These are phyloP conservation scores for Pseudogymnoascus destructans DNA, from an alignment of 2,329 filamentous ascomycete genomes.

Conservation along the genomic window DNA sequence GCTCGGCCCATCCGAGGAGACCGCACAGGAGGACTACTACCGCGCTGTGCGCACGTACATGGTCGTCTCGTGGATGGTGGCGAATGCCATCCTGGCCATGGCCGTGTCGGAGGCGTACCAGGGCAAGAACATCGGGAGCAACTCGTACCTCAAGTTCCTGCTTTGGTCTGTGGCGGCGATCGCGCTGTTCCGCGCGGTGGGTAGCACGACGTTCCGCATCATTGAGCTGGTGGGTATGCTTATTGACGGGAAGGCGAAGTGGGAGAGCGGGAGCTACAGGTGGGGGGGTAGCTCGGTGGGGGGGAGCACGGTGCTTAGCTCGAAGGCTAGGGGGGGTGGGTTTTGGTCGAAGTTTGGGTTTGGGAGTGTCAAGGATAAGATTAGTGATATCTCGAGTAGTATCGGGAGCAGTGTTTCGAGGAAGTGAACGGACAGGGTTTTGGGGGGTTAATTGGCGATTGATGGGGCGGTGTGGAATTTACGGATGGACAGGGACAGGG, in stretches of 20 bases:
- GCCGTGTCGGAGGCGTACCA: conserved; percentile 77
- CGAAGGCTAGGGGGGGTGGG: conserved; percentile 23
- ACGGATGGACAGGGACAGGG: not conserved
- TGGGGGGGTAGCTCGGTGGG: not conserved
- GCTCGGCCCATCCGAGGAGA: conserved; percentile 51
- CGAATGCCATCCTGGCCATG: conserved; percentile 90
- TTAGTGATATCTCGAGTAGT: conserved; percentile 17
- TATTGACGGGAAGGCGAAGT: conserved; percentile 64
- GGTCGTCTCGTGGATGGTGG: conserved; percentile 87
- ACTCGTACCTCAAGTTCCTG: conserved; percentile 86
- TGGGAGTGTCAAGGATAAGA: conserved; percentile 17
- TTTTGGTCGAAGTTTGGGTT: conserved; percentile 17
- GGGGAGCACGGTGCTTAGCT: conserved; percentile 15
- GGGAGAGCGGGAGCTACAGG: conserved; percentile 9
- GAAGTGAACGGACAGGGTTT: not conserved
- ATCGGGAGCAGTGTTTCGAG: conserved; percentile 21
- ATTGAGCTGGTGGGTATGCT: conserved; percentile 74
- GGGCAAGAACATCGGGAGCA: conserved; percentile 56
- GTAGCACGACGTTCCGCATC: conserved; percentile 66
- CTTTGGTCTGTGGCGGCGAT: conserved; percentile 81
- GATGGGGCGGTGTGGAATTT: not conserved
- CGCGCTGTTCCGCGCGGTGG: conserved; percentile 78
- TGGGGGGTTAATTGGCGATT: not conserved
- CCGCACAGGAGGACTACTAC: conserved; percentile 97
- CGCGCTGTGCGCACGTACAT: conserved; percentile 95